Percentiles rank a stretch among this genome's conserved stretches.
phyloP scores from a whole-genome alignment of 768 basidiomycete genomes.

The Fomitopsis pulvina region DNA sequence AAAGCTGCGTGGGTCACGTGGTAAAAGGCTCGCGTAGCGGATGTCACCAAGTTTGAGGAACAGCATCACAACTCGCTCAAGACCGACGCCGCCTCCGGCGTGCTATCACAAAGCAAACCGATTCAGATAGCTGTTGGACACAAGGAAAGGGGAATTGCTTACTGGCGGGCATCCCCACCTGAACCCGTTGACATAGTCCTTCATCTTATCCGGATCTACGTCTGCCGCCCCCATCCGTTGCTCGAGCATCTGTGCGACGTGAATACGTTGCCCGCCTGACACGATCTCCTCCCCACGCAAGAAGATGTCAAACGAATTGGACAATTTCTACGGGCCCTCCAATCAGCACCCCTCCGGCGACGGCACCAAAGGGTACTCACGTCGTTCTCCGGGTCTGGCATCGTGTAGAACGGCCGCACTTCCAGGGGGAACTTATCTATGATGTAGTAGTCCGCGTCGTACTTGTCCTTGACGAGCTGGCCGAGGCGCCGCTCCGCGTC shows the following conservation, averaged over 20 bases:
- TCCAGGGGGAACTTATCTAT: constrained; percentile 94
- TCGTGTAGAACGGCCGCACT: constrained; percentile 97
- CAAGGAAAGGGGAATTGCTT: constrained; percentile 29
- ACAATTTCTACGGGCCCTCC: constrained; percentile 50
- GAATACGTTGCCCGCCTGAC: constrained; percentile 96
- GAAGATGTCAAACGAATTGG: constrained; percentile 99
- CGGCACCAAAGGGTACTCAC: constrained; percentile 36
- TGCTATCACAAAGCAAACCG: constrained; percentile 36
- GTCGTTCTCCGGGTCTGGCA: constrained; percentile 90
- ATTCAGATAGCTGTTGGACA: constrained; percentile 27
- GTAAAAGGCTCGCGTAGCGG: constrained; percentile 87
- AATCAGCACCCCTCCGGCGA: constrained; percentile 5
- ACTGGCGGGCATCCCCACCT: constrained; percentile 83
- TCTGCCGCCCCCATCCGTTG: constrained; percentile 82
- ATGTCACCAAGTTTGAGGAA: constrained; percentile 96
- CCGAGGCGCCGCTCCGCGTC: constrained; percentile 92
- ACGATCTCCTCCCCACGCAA: constrained; percentile 99
- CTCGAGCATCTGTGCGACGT: constrained; percentile 73
- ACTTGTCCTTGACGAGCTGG: constrained; percentile 86
- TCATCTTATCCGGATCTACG: constrained; percentile 88
- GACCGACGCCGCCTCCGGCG: constrained; percentile 92
- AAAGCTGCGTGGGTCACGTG: constrained; percentile 92
- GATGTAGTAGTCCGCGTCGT: constrained; percentile 96
- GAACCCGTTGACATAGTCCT: constrained; percentile 91
- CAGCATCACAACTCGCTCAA: constrained; percentile 94